A percentile compares a stretch with the other conserved stretches of the same genome.
These are phyloP conservation scores for Pilobolus umbonatus DNA, from an alignment of 192 early-diverging fungal genomes.

Conservation along the genomic window DNA sequence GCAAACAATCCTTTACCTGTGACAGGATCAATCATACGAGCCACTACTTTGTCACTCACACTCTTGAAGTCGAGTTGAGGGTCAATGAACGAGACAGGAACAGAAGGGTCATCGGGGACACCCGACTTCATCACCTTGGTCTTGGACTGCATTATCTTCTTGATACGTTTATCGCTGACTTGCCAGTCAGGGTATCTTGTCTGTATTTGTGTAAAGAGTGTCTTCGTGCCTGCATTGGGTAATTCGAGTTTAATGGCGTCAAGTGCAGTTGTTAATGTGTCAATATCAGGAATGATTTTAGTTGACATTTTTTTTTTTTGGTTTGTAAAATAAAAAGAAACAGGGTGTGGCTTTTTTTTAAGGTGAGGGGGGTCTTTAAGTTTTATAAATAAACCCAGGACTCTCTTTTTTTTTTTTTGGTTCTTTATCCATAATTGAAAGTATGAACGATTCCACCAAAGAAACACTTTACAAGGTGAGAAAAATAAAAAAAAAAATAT, in stretches of 20 bases:
- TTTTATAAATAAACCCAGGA: neutral
- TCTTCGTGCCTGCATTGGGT: slow-evolving; percentile 50
- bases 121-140: slow-evolving; percentile 35
- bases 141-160: slow-evolving; percentile 50
- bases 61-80: slow-evolving; percentile 35
- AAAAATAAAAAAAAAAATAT: neutral
- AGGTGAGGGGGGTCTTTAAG: neutral
- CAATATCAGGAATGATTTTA: slow-evolving; percentile 27
- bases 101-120: slow-evolving; percentile 41
- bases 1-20: slow-evolving; percentile 53
- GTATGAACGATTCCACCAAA: slow-evolving; percentile 49
- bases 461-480: slow-evolving; percentile 48
- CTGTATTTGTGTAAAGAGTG: slow-evolving; percentile 38
- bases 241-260: slow-evolving; percentile 40
- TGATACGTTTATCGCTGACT: slow-evolving; percentile 58
- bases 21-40: slow-evolving; percentile 33
- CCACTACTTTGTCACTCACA: slow-evolving; percentile 33
- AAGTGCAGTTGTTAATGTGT: slow-evolving; percentile 36
- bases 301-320: slow-evolving; percentile 7
- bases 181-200: slow-evolving; percentile 46
- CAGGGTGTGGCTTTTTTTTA: neutral
- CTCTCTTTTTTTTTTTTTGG: slow-evolving; percentile 10
- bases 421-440: slow-evolving; percentile 13
- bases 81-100: slow-evolving; percentile 48
- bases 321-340: neutral